These are phyloP conservation scores for Stromatinia cepivora DNA, from an alignment of 2,329 filamentous ascomycete genomes.

Conservation along the genomic window DNA sequence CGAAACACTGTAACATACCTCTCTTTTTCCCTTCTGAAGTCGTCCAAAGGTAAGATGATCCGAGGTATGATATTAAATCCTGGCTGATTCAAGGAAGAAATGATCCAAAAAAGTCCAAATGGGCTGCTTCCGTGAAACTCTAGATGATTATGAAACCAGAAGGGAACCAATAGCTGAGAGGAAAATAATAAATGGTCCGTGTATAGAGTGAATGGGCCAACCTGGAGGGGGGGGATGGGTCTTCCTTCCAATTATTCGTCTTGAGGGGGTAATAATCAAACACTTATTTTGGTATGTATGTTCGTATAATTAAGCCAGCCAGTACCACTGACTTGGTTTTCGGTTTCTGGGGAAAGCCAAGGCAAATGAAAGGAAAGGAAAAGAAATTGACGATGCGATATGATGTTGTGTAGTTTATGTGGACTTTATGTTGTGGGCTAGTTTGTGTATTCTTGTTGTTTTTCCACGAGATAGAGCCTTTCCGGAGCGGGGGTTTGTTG, in stretches of 20 bases:
- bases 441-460: neutral
- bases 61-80: conserved; percentile 1
- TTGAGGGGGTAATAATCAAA: neutral
- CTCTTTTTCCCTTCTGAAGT: neutral
- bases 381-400: neutral
- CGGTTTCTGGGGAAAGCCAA: conserved; percentile 11
- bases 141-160: conserved; percentile 14
- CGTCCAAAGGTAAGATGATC: neutral
- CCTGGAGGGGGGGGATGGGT: conserved; percentile 3
- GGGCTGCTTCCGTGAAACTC: neutral
- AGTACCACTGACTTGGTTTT: conserved; percentile 22
- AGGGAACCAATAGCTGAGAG: neutral
- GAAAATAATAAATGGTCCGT: conserved; percentile 7
- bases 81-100: neutral
- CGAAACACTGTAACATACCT: conserved; percentile 11
- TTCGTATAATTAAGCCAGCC: neutral
- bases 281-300: neutral
- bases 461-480: neutral
- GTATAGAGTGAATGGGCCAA: conserved; percentile 2
- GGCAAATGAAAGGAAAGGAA: conserved; percentile 3
- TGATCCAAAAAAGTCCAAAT: neutral
- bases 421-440: conserved; percentile 12
- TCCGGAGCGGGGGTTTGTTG: neutral
- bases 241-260: conserved; percentile 1
- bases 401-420: conserved; percentile 20